A percentile compares a stretch with the other conserved stretches of the same genome.
Conservation (phyloP, 768 basidiomycete genomes). For the Sarcodon aspratus region DNA sequence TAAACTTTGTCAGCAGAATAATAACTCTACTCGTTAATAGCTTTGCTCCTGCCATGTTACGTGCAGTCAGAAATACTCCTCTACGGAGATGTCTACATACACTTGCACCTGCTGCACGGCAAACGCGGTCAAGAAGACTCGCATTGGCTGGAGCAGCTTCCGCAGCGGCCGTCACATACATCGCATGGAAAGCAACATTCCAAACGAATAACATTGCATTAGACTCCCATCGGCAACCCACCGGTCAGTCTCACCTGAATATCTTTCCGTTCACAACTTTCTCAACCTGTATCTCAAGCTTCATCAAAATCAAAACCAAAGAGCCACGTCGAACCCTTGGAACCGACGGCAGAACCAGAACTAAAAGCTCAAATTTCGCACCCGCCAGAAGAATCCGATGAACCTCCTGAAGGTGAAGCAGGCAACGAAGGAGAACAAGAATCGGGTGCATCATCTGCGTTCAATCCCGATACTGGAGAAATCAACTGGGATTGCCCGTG, state of each 20-base stretch:
- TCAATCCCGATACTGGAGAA: constrained; percentile 94
- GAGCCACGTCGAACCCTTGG: not conserved
- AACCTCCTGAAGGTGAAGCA: not conserved
- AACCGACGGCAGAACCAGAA: not conserved
- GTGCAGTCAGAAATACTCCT: constrained; percentile 39
- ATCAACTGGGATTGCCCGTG: constrained; percentile 99
- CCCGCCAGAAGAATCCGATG: not conserved
- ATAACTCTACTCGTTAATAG: no score
- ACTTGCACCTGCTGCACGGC: constrained; percentile 11
- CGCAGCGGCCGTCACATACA: constrained; percentile 18
- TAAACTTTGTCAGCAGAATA: no score
- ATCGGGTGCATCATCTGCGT: constrained; percentile 38
- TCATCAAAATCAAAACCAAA: not conserved
- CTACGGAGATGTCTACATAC: constrained; percentile 45
- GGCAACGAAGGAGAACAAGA: not conserved
- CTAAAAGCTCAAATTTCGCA: not conserved
- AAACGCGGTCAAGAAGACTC: constrained; percentile 8
- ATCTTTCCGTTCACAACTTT: not conserved
- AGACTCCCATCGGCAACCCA: constrained; percentile 8
- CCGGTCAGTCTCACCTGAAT: not conserved
- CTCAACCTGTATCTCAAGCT: not conserved
- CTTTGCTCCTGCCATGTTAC: constrained; percentile 30
- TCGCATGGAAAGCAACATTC: constrained; percentile 18
- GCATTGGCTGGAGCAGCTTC: constrained; percentile 17
- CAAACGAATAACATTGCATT: constrained; percentile 10